Conservation (phyloP, 225 moss, liverwort and hornwort species). For the Marchantia polymorpha region DNA sequence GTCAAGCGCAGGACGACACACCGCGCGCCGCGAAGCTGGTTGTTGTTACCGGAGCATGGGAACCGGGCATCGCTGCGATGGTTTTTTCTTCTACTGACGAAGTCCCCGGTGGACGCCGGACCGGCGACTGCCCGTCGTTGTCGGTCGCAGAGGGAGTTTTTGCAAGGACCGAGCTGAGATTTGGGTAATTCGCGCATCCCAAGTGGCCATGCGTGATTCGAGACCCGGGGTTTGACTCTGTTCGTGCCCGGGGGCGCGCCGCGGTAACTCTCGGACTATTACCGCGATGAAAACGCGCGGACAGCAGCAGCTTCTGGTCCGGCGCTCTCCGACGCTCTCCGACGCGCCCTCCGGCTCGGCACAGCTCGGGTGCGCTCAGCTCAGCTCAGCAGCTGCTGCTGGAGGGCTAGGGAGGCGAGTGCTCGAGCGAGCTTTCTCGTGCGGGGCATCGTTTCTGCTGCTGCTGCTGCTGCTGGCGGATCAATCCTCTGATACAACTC, state of each 20-base stretch:
- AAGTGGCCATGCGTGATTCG: not conserved
- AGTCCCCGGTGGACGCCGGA: not conserved
- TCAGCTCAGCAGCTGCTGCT: not conserved
- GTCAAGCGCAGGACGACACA: not conserved
- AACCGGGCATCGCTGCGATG: too few species aligned
- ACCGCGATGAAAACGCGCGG: slow-evolving; percentile 5
- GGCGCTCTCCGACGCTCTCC: slow-evolving; percentile 4
- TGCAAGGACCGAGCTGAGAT: too few species aligned
- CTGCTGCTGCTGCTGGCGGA: not conserved
- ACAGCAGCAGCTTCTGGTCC: slow-evolving; percentile 11
- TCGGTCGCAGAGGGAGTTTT: too few species aligned
- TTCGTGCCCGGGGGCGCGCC: not conserved
- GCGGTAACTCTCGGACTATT: not conserved
- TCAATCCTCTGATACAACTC: not conserved
- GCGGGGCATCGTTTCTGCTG: not conserved
- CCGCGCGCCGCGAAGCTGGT: not conserved
- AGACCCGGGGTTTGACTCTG: slow-evolving; percentile 19
- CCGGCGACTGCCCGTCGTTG: not conserved
- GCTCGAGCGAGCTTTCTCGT: slow-evolving; percentile 11
- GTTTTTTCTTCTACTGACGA: not conserved
- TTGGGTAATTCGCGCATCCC: not conserved
- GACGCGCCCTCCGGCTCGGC: not conserved
- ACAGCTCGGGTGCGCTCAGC: not conserved
- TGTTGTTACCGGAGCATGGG: too few species aligned
- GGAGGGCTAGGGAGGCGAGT: not conserved